A percentile compares a stretch with the other conserved stretches of the same genome.
Evolutionary conservation across 208 protist genomes (phyloP).

Genomic region (Wallacemonas sp.): DNA sequence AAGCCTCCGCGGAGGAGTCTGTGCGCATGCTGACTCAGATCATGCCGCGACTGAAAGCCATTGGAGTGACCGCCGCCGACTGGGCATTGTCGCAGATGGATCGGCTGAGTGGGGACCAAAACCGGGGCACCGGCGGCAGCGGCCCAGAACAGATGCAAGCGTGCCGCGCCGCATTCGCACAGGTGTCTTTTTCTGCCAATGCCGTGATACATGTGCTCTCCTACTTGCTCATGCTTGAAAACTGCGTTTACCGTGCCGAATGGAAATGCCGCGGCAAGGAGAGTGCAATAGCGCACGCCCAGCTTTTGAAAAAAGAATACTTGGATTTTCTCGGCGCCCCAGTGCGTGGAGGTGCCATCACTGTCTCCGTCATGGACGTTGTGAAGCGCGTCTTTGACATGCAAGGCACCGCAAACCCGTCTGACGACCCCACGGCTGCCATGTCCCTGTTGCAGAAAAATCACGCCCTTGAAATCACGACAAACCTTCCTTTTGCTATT

Average conservation of each 20-base stretch:
- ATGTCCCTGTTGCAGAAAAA: slow-evolving; percentile 29
- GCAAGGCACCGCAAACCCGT: not conserved
- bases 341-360: slow-evolving; percentile 3
- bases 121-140: not conserved
- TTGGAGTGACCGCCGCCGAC: not conserved
- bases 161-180: slow-evolving; percentile 11
- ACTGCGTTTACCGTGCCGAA: slow-evolving; percentile 53
- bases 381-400: slow-evolving; percentile 30
- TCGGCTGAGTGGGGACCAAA: not conserved
- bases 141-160: no score
- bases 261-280: slow-evolving; percentile 32
- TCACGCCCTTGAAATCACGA: slow-evolving; percentile 79
- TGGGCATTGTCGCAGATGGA: slow-evolving; percentile 6
- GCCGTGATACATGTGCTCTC: slow-evolving; percentile 59
- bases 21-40: not conserved
- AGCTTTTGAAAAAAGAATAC: slow-evolving; percentile 41
- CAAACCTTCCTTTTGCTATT: slow-evolving; percentile 82
- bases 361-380: slow-evolving; percentile 35
- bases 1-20: not conserved
- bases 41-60: not conserved
- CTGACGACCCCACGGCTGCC: not conserved
- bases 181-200: slow-evolving; percentile 50
- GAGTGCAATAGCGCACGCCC: not conserved
- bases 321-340: slow-evolving; percentile 30
- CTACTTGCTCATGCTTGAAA: slow-evolving; percentile 68